Base-by-base conservation (phyloP, 2,329 filamentous ascomycete genomes). In the Whalleya microplaca region DNA sequence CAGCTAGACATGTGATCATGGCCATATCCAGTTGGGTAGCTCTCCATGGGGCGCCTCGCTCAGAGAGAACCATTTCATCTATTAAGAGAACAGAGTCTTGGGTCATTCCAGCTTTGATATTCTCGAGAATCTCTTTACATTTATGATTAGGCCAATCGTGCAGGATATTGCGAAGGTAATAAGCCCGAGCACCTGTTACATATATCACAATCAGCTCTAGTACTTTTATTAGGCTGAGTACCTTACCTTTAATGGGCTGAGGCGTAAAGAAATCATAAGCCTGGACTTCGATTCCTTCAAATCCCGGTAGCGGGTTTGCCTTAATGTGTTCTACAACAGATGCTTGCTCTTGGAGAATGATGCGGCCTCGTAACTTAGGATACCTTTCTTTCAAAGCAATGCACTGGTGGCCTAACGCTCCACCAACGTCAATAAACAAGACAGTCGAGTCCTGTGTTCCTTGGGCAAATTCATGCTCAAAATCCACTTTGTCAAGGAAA, bases 351-450 rank as follows among this genome's bases (percentile, higher is more conserved):
- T 68, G 61, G 9, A 67, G 49, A 1, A 67, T 55, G 21, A 68
- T 45, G 7, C 64, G 62, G 14, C 66, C 64, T 4, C 42, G 32
- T 2, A 68, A 52, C 0, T 32, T 37, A 1, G 66, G 64, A 45
- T 55, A 57, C n/a, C 21, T 50, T 27, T 50, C 46, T 19, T 44
- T 51, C 2, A 66, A 21, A 4, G 62, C 59, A 29, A 63, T 27
- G n/a, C 59, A 64, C 37, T 68, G 61, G 12, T 65, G 62, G 5
- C 66, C 64, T 37, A 61, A 45, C 1, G 58, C 61, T 14, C 66
- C 66, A 2, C 62, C 64, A 1, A 68, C 46, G 18, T 68, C 66
- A 12, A 68, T 61, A 19, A 67, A 65, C 5, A 67, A 40, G 3
- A 58, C 50, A 0, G 62, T 64, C 2, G 48, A 52, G 2, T 43